phyloP scores from a whole-genome alignment of 805 yeast species.

The Pichia scutulata region DNA sequence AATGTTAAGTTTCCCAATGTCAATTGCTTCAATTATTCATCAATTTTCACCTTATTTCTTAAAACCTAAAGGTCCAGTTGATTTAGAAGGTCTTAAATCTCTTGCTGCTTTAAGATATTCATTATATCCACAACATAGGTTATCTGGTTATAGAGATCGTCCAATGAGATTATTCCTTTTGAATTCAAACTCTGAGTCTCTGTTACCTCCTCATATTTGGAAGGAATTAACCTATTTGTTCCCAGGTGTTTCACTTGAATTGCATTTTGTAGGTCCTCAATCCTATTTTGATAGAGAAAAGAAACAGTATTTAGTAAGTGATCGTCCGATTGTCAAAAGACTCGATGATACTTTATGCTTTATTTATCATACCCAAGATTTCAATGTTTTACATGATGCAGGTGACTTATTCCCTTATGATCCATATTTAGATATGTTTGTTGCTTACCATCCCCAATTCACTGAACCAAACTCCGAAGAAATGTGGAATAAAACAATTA shows the following conservation, averaged over 20 bases:
- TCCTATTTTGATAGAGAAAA: slow-evolving; percentile 67
- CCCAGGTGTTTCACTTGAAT: slow-evolving; percentile 75
- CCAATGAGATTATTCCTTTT: slow-evolving; percentile 84
- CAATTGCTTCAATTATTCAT: slow-evolving; percentile 78
- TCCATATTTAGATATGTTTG: slow-evolving; percentile 89
- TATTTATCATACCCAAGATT: slow-evolving; percentile 82
- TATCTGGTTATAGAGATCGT: slow-evolving; percentile 64
- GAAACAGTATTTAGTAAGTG: slow-evolving; percentile 48
- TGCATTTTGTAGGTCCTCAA: slow-evolving; percentile 94
- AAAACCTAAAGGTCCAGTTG: slow-evolving; percentile 79
- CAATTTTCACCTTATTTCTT: slow-evolving; percentile 77
- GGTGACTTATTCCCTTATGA: slow-evolving; percentile 97
- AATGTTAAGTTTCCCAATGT: slow-evolving; percentile 86
- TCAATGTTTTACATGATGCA: slow-evolving; percentile 83
- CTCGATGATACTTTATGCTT: slow-evolving; percentile 67
- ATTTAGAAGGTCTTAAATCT: slow-evolving; percentile 89
- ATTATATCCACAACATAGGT: slow-evolving; percentile 62
- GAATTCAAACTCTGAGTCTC: slow-evolving; percentile 90
- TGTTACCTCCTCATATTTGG: slow-evolving; percentile 94
- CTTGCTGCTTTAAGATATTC: slow-evolving; percentile 89
- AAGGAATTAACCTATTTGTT: slow-evolving; percentile 80
- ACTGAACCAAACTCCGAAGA: slow-evolving; percentile 72
- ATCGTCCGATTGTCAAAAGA: slow-evolving; percentile 64
- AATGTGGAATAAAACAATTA: slow-evolving; percentile 78
- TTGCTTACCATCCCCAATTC: slow-evolving; percentile 93